These are phyloP conservation scores for Pyrenophora graminea DNA, from an alignment of 2,329 filamentous ascomycete species.

Conservation along the genomic window DNA sequence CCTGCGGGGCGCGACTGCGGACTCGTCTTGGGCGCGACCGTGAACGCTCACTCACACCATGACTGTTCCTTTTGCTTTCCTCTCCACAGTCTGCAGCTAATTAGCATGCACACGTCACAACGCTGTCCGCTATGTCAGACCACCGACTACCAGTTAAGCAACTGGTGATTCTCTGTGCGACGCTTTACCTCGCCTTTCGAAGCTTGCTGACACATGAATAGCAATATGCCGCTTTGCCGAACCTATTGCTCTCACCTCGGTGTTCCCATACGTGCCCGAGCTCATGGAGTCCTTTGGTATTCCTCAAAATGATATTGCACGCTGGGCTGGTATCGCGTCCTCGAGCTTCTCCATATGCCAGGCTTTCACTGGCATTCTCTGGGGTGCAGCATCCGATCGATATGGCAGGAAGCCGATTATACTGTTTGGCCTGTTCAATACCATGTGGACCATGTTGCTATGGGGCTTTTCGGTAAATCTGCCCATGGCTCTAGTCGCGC, in stretches of 20 bases:
- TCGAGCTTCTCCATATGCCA: constrained; percentile 78
- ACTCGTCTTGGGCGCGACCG: constrained; percentile 12
- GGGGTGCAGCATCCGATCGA: constrained; percentile 81
- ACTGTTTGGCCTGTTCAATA: constrained; percentile 72
- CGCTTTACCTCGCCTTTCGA: not conserved
- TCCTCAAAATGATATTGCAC: constrained; percentile 47
- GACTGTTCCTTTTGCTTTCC: not conserved
- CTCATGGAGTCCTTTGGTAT: constrained; percentile 49
- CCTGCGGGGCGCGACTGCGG: constrained; percentile 19
- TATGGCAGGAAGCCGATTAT: constrained; percentile 85
- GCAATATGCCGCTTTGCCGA: constrained; percentile 92
- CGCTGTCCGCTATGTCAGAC: constrained; percentile 39
- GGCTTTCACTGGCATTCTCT: constrained; percentile 82
- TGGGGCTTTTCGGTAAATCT: constrained; percentile 85
- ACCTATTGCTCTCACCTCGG: constrained; percentile 88
- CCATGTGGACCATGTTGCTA: constrained; percentile 78
- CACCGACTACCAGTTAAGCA: constrained; percentile 47
- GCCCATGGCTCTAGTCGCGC: constrained; percentile 75
- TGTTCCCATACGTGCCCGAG: constrained; percentile 86
- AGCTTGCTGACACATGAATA: constrained; percentile 46
- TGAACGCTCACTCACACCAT: not conserved
- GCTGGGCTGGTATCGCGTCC: constrained; percentile 85
- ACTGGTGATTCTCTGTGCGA: constrained; percentile 46
- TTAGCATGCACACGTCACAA: constrained; percentile 15
- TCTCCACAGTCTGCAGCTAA: not conserved